Evolutionary conservation across 2,329 filamentous ascomycete genomes (phyloP).

Genomic region (Elsinoe necatrix): DNA sequence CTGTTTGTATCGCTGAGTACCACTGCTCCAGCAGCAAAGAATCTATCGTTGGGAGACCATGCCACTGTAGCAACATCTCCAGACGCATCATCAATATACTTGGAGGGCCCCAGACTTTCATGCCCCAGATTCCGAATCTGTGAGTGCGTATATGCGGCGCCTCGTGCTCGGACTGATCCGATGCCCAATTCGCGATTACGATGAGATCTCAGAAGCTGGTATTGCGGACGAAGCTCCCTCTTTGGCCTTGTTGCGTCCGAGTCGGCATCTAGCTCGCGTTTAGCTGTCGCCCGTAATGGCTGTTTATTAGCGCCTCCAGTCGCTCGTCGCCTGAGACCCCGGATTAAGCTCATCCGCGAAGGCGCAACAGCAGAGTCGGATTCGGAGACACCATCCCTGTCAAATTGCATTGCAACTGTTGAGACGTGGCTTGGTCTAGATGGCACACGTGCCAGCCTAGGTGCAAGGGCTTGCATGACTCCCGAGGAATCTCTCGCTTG

Average conservation of each 20-base stretch:
- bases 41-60: constrained; percentile 48
- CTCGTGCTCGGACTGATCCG: background rate
- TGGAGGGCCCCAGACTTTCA: constrained; percentile 36
- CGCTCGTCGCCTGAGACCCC: background rate
- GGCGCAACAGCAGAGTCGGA: background rate
- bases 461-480: background rate
- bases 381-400: background rate
- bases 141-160: constrained; percentile 20
- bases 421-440: too few relatives aligned
- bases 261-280: background rate
- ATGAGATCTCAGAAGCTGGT: background rate
- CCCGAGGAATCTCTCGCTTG: background rate
- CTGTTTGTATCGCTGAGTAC: constrained; percentile 47
- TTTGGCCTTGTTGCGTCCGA: background rate
- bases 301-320: background rate
- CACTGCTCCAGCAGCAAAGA: constrained; percentile 50
- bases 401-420: background rate
- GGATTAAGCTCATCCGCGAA: background rate
- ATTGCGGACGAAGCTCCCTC: background rate
- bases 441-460: too few relatives aligned
- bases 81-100: constrained; percentile 49
- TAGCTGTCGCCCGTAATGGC: background rate
- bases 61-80: constrained; percentile 49
- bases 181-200: constrained; percentile 1
- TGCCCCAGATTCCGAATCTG: constrained; percentile 25